Evolutionary conservation across 2,329 filamentous ascomycete genomes (phyloP), one percentile per base, ranked within the genome.

Genomic region (Leptographium galeiforme): DNA sequence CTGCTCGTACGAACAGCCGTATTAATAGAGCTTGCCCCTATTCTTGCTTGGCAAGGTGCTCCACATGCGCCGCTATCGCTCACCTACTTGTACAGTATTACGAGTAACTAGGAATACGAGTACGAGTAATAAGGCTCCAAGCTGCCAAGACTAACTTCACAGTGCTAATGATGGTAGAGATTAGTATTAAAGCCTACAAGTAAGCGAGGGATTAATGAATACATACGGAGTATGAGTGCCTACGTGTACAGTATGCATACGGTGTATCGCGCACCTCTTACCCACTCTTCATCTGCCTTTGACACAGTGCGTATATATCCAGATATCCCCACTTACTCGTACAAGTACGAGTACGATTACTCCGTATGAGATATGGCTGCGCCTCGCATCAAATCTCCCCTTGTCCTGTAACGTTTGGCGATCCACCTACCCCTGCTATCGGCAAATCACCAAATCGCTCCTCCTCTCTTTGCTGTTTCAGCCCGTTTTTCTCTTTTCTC

Each of bases 381-480:
- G 57, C 57, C 57, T 57, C 57, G 56, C 53, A 53, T 56, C 57
- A 54, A 59, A 57, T 57, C 57, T 57, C 56, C 53, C 51, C 53
- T 25, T 56, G 48, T 50, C 48, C 50, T 51, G 39, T 11, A 49
- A 39, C 34, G 18, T 34, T 46, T 14, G 14, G 36, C 39, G 33
- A 47, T 45, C 50, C 52, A 49, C 47, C 36, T 41, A 4, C n/a
- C 8, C 25, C 5, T 25, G 25, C 25, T 3, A 50, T 36, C 51
- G 33, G 25, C 52, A 25, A 25, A 53, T 53, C 52, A 39, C 46
- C 46, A 50, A 47, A 18, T 38, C 19, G n/a, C 10, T 34, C 34
- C 18, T 33, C 46, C 39, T 51, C 41, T 44, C 48, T 52, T 43
- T 44, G 48, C 34, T 54, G 40, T 51, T 38, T 45, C 36, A 33